A percentile compares a stretch with the other conserved stretches of the same genome.
These are phyloP conservation scores for Fusarium xyrophilum DNA, from an alignment of 2,329 filamentous ascomycete species.

Conservation along the genomic window DNA sequence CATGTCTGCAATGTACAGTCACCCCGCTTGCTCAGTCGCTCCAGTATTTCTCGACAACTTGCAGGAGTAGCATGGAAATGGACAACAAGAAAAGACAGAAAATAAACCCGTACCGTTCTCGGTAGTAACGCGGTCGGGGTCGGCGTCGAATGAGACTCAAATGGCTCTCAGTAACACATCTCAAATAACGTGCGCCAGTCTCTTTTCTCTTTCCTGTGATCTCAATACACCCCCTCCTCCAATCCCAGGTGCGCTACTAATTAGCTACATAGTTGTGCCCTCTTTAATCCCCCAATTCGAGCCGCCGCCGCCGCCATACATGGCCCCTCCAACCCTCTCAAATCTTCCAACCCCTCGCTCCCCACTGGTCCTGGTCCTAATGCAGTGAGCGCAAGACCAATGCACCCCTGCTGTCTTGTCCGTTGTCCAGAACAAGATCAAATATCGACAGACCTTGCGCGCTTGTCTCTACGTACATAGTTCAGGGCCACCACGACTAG, in stretches of 20 bases:
- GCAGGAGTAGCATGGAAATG: conserved; percentile 28
- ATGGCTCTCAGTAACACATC: conserved; percentile 36
- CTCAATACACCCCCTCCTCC: conserved; percentile 39
- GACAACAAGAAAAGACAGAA: conserved; percentile 30
- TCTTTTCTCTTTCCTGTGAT: conserved; percentile 31
- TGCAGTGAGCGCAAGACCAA: conserved; percentile 41
- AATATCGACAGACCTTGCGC: conserved; percentile 42
- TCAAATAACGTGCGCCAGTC: conserved; percentile 34
- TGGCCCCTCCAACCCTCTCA: conserved; percentile 39
- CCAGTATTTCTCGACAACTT: conserved; percentile 29
- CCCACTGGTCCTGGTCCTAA: conserved; percentile 41
- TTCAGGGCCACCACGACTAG: conserved; percentile 39
- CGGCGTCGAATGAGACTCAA: conserved; percentile 37
- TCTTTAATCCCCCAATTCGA: conserved; percentile 42
- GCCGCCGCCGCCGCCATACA: conserved; percentile 42
- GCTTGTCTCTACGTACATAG: conserved; percentile 40
- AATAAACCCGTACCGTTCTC: conserved; percentile 28
- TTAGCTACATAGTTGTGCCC: conserved; percentile 39
- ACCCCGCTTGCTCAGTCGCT: conserved; percentile 25
- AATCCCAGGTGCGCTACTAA: conserved; percentile 33
- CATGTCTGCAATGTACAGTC: conserved; percentile 10
- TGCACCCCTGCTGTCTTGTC: conserved; percentile 42
- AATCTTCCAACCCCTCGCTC: conserved; percentile 44
- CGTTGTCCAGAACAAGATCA: conserved; percentile 43
- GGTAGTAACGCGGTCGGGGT: conserved; percentile 39